Evolutionary conservation across 306 rosid genomes (phyloP).

Genomic region (Vicia villosa): DNA sequence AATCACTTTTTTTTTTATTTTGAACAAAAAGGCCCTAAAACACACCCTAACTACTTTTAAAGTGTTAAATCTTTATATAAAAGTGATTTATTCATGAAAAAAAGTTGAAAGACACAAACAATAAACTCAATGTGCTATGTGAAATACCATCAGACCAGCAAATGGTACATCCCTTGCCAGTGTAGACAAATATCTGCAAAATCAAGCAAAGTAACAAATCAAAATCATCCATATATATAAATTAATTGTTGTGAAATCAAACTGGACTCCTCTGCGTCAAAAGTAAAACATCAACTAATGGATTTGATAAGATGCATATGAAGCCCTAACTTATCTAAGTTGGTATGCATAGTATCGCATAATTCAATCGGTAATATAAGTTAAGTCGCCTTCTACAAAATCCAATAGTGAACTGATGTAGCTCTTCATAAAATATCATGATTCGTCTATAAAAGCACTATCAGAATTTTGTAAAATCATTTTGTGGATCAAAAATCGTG

Average conservation of each 20-base stretch:
- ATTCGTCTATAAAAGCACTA: background rate
- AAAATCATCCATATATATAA: constrained; percentile 6
- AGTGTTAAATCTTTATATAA: background rate
- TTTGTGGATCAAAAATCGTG: constrained; percentile 18
- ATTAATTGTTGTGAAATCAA: background rate
- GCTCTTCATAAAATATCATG: constrained; percentile 15
- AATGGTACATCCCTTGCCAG: constrained; percentile 94
- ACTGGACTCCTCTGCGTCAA: background rate
- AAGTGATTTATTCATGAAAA: background rate
- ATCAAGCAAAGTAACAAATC: constrained; percentile 37
- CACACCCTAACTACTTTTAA: background rate
- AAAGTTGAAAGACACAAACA: constrained; percentile 4
- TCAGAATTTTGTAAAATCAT: constrained; percentile 26
- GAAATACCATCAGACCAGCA: constrained; percentile 84
- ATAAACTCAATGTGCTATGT: background rate
- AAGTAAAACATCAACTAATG: background rate
- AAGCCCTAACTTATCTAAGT: background rate
- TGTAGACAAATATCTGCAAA: constrained; percentile 75
- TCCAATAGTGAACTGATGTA: background rate
- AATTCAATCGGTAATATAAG: background rate
- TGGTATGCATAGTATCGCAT: background rate
- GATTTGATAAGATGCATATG: no score
- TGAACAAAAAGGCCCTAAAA: background rate
- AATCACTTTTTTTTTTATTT: background rate
- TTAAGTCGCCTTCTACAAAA: constrained; percentile 6